Evolutionary conservation across 352 stramenopile genomes (phyloP), one percentile per base, ranked within the genome.

Genomic region (Phytophthora podocarpi): DNA sequence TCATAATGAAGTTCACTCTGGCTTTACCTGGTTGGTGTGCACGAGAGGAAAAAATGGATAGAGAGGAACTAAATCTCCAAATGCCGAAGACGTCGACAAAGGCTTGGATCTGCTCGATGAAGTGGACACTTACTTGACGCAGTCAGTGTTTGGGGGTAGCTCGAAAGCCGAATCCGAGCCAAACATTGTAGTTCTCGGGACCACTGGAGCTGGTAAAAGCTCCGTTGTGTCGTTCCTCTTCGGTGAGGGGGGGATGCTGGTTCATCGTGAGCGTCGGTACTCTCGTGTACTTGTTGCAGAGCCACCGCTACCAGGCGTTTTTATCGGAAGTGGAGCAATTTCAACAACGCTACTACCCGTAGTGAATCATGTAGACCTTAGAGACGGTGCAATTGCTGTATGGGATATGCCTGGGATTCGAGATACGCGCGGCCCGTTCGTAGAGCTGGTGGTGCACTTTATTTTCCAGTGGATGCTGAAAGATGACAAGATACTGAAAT

Each of bases 331-430:
- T 32, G 64, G 64, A 10, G 11, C 5, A 12, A 30, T 21, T 0
- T 67, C 50, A 1, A n/a, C 20, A 7, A 60, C 57, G 1, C 45
- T 72, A 0, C 16, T 68, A n/a, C 64, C 64, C 10, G 24, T 48
- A 5, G 39, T 52, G 0, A 68, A 35, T n/a, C 37, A 49, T 26
- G 26, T 60, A 12, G 5, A 9, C 5, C 5, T 56, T 1, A 21
- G 16, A 13, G 27, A 52, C 2, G 41, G 7, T 1, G n/a, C 15
- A 5, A 35, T 63, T 26, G 49, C 37, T 15, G 57, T 62, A 6
- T 68, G 64, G 64, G 64, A 72, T 67, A 72, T 68, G 64, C 64
- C 64, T 26, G 57, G 57, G 15, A 64, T 32, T 59, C 50, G 51
- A 36, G 64, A 72, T 26, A 72, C 57, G 3, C 43, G 63, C 5